A percentile compares a stretch with the other conserved stretches of the same genome.
phyloP scores from a whole-genome alignment of 495 filamentous ascomycete genomes.

The Xylaria grammica region DNA sequence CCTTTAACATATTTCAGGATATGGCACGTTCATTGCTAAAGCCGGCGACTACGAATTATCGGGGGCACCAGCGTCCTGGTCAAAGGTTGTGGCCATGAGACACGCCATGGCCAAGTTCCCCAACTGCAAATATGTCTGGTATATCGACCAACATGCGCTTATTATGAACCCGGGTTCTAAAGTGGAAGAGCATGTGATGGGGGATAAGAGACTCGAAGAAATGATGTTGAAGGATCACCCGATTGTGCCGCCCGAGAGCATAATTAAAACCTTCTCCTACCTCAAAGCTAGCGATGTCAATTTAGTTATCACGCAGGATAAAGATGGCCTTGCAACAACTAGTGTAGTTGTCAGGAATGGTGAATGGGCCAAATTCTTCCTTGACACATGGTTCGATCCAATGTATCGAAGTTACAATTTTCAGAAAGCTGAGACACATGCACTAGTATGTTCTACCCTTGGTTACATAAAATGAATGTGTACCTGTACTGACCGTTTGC shows the following conservation, averaged over 20 bases:
- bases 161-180: slow-evolving; percentile 83
- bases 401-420: slow-evolving; percentile 93
- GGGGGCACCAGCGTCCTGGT: slow-evolving; percentile 72
- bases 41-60: slow-evolving; percentile 76
- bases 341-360: slow-evolving; percentile 84
- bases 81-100: slow-evolving; percentile 80
- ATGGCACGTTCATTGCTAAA: slow-evolving; percentile 82
- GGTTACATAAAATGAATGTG: neutral
- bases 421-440: slow-evolving; percentile 91
- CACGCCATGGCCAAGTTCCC: slow-evolving; percentile 85
- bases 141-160: slow-evolving; percentile 78
- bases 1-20: slow-evolving; percentile 63
- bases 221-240: slow-evolving; percentile 84
- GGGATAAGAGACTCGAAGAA: slow-evolving; percentile 67
- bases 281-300: slow-evolving; percentile 78
- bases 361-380: slow-evolving; percentile 89
- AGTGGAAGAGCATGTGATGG: slow-evolving; percentile 73
- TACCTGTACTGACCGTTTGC: slow-evolving; percentile 32
- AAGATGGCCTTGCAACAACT: slow-evolving; percentile 72
- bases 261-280: slow-evolving; percentile 93
- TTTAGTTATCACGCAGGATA: slow-evolving; percentile 84
- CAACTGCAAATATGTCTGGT: slow-evolving; percentile 79
- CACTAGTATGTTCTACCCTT: slow-evolving; percentile 66
- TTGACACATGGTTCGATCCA: slow-evolving; percentile 97
- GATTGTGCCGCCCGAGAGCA: slow-evolving; percentile 91